Evolutionary conservation across 768 basidiomycete genomes (phyloP), one percentile per base, ranked within the genome.

Genomic region (Tylopilus vinaceipallidus): DNA sequence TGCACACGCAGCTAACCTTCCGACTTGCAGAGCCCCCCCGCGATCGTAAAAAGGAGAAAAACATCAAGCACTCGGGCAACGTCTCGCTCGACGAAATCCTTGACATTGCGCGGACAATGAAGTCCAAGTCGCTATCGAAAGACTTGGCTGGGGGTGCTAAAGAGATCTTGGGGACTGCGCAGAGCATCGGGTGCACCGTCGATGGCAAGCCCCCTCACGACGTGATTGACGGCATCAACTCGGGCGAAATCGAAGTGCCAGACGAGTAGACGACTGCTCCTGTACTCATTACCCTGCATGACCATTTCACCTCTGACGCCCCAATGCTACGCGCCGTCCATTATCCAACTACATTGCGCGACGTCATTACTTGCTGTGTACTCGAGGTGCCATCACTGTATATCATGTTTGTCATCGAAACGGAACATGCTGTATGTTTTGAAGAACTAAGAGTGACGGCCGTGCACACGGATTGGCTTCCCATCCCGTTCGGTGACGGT

Each of bases 1-100:
- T n/a, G n/a, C n/a, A n/a, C n/a, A n/a, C n/a, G n/a, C 19, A 23
- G 16, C 5, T 2, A 23, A 2, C 10, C 27, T 42, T 29, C 12
- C 35, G 53, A 24, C 11, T 51, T 36, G 4, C 69, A 95, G 95
- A 98, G 79, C 94, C 97, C 57, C 93, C 94, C 61, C 92, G 97
- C 65, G 97, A 99, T 77, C 88, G 97, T 58, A 99, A 99, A 76
- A 99, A 99, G 85, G 95, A 99, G 83, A 99, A 99, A 82, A 99
- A 98, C 82, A 97, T 99, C 78, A 98, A 98, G 74, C 97, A 98
- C 81, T 73, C 74, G 55, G 97, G 97, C 53, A 98, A 98, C 78
- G 80, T 99, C 58, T 66, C 93, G 49, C 78, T 98, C 49, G 93
- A 95, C 65, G 92, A 97, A 71, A 93, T 99, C 66, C 73, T 90